Percentiles rank a stretch among this genome's conserved stretches.
Conservation (phyloP, 805 yeast species). For the Candida nonsorbophila region DNA sequence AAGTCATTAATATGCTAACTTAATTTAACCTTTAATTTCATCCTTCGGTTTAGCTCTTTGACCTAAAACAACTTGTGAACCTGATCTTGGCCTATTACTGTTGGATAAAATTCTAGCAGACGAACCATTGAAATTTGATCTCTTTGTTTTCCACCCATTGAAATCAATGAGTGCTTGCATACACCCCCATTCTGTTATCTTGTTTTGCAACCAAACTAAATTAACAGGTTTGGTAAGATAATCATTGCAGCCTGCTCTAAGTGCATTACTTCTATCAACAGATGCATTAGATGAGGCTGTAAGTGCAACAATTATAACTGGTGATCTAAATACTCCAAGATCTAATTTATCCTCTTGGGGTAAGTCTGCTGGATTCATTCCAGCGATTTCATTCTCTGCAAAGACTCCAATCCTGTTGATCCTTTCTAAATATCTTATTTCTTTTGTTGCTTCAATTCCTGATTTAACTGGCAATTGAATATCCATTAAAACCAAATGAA, state of each 20-base stretch:
- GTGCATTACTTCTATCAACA: constrained; percentile 82
- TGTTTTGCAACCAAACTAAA: constrained; percentile 87
- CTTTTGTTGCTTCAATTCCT: constrained; percentile 92
- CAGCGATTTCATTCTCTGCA: constrained; percentile 35
- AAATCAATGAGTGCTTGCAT: constrained; percentile 97
- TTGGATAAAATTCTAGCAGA: constrained; percentile 6
- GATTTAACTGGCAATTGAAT: constrained; percentile 94
- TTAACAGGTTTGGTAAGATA: constrained; percentile 95
- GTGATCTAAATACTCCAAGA: constrained; percentile 66
- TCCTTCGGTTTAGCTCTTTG: not conserved
- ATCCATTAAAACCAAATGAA: constrained; percentile 93
- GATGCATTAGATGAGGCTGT: constrained; percentile 83
- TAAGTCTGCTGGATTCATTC: constrained; percentile 15
- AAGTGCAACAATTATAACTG: constrained; percentile 95
- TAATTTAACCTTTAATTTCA: not conserved
- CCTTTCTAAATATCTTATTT: constrained; percentile 79
- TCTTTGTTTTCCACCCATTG: constrained; percentile 71
- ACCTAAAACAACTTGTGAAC: constrained; percentile 1
- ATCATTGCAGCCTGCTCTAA: constrained; percentile 97
- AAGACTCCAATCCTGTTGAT: constrained; percentile 72
- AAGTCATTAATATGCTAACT: not conserved
- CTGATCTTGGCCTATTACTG: constrained; percentile 5
- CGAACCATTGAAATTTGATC: constrained; percentile 6
- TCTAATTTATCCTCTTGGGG: constrained; percentile 53
- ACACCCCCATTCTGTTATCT: constrained; percentile 97